Base-by-base conservation (phyloP, 2,329 filamentous ascomycete genomes). In the Tolypocladium album region DNA sequence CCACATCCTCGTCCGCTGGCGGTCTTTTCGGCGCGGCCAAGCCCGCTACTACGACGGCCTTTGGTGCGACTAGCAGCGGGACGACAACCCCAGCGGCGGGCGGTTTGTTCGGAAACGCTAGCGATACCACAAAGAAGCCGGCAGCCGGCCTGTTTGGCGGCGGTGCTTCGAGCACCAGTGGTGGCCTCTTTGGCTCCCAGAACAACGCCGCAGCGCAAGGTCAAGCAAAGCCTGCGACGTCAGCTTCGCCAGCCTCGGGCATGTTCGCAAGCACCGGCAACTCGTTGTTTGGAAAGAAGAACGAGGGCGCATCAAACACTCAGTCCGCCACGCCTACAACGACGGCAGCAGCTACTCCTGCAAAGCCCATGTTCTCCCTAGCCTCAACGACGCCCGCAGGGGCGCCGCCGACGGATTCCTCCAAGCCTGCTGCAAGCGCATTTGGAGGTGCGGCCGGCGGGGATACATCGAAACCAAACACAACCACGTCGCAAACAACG, bases 381-480 rank as follows among this genome's bases (percentile, higher is more conserved):
- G 72, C 75, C 59, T 83, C 81, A 22, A 83, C 81, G 2, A 61
- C 60, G 3, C 60, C 60, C 2, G 81, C 81, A 27, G 82, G 82
- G 42, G 76, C 78, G n/a, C 82, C 82, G 59, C 80, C 81, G 0
- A 67, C 73, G 6, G 75, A 72, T 59, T 63, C 68, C 27, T 64
- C 70, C n/a, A 71, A 71, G 60, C 64, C 71, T 58, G 62, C 63
- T 43, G 62, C 64, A 27, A 60, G 61, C 15, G 58, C 61, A 4
- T 53, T 53, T 13, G 50, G 50, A 36, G 9, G 8, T 12, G 11
- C 34, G n/a, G 50, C 17, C 31, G 31, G 50, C 50, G 50, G 50
- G 17, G 50, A 17, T 53, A 4, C 50, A 3, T 38, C 50, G 3
- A 55, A 55, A 20, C 47, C 47, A 34, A 55, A 11, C 31, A 38